phyloP scores from a whole-genome alignment of 768 basidiomycete species.

The Cystofilobasidium bisporidii region DNA sequence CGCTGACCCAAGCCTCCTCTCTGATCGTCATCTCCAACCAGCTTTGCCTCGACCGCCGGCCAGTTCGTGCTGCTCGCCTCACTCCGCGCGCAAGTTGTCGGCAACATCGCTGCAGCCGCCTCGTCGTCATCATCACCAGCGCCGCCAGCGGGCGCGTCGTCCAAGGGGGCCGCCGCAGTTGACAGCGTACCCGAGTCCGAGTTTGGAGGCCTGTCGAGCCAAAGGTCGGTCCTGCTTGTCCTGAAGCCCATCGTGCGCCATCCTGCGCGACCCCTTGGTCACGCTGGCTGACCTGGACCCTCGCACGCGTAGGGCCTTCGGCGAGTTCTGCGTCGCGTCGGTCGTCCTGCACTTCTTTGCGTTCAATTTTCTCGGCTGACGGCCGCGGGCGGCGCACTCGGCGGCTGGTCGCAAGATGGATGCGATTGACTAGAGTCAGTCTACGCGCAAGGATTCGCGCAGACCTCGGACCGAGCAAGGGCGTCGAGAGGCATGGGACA shows the following conservation, averaged over 20 bases:
- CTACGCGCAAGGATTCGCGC: too few relatives aligned
- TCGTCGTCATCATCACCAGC: neutral
- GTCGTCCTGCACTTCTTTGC: conserved; percentile 96
- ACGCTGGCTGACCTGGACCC: neutral
- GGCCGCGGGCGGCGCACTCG: too few relatives aligned
- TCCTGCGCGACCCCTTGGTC: too few relatives aligned
- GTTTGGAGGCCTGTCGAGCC: conserved; percentile 87
- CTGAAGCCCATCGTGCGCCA: neutral
- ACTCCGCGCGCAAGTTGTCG: conserved; percentile 83
- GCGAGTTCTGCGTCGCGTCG: conserved; percentile 89
- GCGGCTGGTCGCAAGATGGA: too few relatives aligned
- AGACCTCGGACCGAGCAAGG: too few relatives aligned
- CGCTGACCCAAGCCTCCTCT: too few relatives aligned
- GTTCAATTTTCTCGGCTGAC: conserved; percentile 87
- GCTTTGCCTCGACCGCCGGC: conserved; percentile 85
- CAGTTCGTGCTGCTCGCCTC: conserved; percentile 95
- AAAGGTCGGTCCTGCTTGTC: conserved; percentile 53
- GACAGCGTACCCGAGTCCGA: too few relatives aligned
- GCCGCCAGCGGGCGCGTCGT: neutral
- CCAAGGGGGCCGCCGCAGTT: neutral
- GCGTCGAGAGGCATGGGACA: too few relatives aligned
- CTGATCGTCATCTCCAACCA: too few relatives aligned
- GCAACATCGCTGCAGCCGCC: conserved; percentile 34
- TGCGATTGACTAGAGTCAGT: too few relatives aligned
- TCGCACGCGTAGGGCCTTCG: conserved; percentile 64